A percentile compares a stretch with the other conserved stretches of the same genome.
phyloP scores from a whole-genome alignment of 768 basidiomycete species.

The Lactifluus volemus region DNA sequence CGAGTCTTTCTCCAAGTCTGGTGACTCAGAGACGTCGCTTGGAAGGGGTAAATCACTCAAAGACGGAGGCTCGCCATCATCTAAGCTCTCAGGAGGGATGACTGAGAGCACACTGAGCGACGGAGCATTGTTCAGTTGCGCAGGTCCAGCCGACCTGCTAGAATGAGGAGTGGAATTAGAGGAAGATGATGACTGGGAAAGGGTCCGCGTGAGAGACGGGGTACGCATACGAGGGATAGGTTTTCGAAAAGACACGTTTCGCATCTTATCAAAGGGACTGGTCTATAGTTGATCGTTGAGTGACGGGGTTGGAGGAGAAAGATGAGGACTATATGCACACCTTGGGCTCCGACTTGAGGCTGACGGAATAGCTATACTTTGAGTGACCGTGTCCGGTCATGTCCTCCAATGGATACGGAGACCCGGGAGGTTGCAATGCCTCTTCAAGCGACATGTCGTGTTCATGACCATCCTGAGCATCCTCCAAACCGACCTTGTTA shows the following conservation, averaged over 20 bases:
- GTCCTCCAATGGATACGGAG: slow-evolving; percentile 34
- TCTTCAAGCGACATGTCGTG: slow-evolving; percentile 45
- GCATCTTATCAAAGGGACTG: slow-evolving; percentile 54
- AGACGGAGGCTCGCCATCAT: slow-evolving; percentile 7
- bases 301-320: neutral
- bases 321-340: slow-evolving; percentile 24
- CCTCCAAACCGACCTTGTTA: slow-evolving; percentile 16
- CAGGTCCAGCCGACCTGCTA: slow-evolving; percentile 8
- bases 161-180: slow-evolving; percentile 49
- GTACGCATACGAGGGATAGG: slow-evolving; percentile 47
- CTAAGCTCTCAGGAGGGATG: slow-evolving; percentile 13
- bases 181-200: slow-evolving; percentile 51
- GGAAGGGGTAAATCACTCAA: slow-evolving; percentile 6
- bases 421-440: slow-evolving; percentile 46
- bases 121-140: neutral
- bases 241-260: slow-evolving; percentile 52
- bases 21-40: slow-evolving; percentile 4
- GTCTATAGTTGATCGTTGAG: slow-evolving; percentile 31
- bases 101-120: slow-evolving; percentile 13
- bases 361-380: slow-evolving; percentile 51
- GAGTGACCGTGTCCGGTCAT: slow-evolving; percentile 26
- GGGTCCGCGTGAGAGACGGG: slow-evolving; percentile 56
- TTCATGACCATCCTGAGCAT: slow-evolving; percentile 23
- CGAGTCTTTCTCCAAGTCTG: slow-evolving; percentile 9
- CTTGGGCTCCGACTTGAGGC: slow-evolving; percentile 53